phyloP scores from a whole-genome alignment of 805 yeast species.

The Grigorovia humatica region DNA sequence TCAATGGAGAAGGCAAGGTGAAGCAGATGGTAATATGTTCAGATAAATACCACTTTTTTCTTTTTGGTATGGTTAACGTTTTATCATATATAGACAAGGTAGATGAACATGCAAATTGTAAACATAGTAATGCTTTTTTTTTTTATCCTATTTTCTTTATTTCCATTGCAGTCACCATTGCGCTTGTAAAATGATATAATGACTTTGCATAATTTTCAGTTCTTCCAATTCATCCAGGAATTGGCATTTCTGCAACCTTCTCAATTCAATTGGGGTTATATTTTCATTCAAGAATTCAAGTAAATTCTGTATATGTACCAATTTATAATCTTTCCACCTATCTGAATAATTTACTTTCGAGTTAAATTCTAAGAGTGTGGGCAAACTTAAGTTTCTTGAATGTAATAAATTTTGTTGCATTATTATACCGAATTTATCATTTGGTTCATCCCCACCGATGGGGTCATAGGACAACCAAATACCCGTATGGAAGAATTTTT shows the following conservation, averaged over 20 bases:
- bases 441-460: conserved; percentile 38
- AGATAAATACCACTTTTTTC: conserved; percentile 36
- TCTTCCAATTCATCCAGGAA: conserved; percentile 54
- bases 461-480: conserved; percentile 45
- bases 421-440: conserved; percentile 38
- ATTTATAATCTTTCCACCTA: conserved; percentile 10
- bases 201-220: conserved; percentile 39
- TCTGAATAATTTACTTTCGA: conserved; percentile 25
- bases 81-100: no score
- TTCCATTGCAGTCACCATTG: conserved; percentile 8
- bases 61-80: no score
- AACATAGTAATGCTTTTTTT: no score
- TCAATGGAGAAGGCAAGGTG: conserved; percentile 65
- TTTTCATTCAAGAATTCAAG: conserved; percentile 28
- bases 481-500: conserved; percentile 15
- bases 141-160: no score
- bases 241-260: conserved; percentile 37
- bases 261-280: conserved; percentile 29
- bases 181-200: conserved; percentile 37
- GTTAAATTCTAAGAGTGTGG: conserved; percentile 31
- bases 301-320: conserved; percentile 18
- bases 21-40: conserved; percentile 60
- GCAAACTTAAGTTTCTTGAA: conserved; percentile 39
- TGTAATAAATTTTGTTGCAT: conserved; percentile 42
- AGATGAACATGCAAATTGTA: no score